Evolutionary conservation across 169 alveolate species (phyloP).

Genomic region (Fabrea salina): DNA sequence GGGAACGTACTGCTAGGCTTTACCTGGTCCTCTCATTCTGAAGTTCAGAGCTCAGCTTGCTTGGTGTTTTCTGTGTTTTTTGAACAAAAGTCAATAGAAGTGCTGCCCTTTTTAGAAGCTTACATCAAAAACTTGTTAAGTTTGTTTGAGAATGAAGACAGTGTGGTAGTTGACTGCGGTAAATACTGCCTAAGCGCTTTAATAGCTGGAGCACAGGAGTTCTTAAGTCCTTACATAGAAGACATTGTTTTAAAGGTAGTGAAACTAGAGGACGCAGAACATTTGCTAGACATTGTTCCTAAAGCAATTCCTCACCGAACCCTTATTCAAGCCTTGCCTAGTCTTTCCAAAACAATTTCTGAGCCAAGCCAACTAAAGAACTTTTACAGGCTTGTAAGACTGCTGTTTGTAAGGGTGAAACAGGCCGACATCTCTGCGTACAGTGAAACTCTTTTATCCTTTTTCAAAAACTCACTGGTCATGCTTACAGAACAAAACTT

Average conservation of each 20-base stretch:
- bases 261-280: background rate
- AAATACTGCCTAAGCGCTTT: background rate
- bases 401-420: background rate
- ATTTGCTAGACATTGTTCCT: background rate
- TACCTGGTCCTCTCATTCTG: background rate
- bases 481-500: background rate
- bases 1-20: background rate
- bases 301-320: background rate
- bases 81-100: background rate
- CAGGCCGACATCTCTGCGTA: background rate
- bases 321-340: background rate
- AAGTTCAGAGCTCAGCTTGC: background rate
- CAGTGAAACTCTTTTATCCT: background rate
- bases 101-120: conserved; percentile 16
- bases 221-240: conserved; percentile 11
- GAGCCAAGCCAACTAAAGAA: background rate
- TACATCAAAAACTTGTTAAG: background rate
- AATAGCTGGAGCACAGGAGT: background rate
- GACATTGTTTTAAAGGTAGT: background rate
- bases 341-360: background rate
- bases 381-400: background rate
- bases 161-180: background rate
- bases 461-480: background rate
- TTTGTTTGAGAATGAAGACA: background rate
- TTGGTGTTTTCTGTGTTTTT: background rate